Evolutionary conservation across 768 basidiomycete genomes (phyloP).

Genomic region (Coprinopsis sp.): DNA sequence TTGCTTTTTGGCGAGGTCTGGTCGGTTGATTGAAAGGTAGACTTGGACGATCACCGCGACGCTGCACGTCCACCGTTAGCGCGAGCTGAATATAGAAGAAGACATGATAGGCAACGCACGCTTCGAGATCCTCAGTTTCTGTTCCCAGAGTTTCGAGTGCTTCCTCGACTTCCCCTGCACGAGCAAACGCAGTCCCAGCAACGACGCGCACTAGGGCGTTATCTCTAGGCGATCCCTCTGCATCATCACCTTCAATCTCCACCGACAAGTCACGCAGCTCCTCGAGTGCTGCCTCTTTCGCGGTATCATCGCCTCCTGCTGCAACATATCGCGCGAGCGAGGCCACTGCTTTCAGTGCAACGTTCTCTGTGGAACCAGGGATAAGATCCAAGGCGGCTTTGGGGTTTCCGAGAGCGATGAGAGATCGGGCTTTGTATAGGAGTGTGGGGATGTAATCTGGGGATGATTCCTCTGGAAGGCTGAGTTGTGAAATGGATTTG

Average conservation of each 20-base stretch:
- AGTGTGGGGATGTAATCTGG: constrained; percentile 59
- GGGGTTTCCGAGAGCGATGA: constrained; percentile 64
- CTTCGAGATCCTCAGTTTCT: constrained; percentile 78
- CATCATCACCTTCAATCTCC: constrained; percentile 80
- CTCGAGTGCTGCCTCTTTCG: constrained; percentile 63
- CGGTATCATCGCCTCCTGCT: constrained; percentile 35
- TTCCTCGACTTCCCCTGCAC: constrained; percentile 85
- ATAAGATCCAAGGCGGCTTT: constrained; percentile 53
- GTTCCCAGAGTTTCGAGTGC: constrained; percentile 83
- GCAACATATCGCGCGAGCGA: constrained; percentile 70
- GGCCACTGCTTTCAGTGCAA: constrained; percentile 64
- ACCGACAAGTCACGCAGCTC: constrained; percentile 81
- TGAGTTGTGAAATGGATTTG: constrained; percentile 49
- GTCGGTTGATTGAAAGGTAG: constrained; percentile 84
- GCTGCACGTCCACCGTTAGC: constrained; percentile 37
- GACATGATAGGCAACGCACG: constrained; percentile 50
- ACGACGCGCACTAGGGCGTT: constrained; percentile 72
- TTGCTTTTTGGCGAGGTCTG: constrained; percentile 83
- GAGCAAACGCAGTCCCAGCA: constrained; percentile 82
- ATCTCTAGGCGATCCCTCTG: constrained; percentile 60
- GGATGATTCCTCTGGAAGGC: constrained; percentile 57
- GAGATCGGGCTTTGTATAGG: constrained; percentile 76
- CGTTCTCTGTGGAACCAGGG: constrained; percentile 53
- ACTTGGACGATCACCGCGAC: constrained; percentile 81
- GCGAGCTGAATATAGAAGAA: not conserved